phyloP scores from a whole-genome alignment of 2,329 filamentous ascomycete genomes.

The Pseudogymnoascus sp. region DNA sequence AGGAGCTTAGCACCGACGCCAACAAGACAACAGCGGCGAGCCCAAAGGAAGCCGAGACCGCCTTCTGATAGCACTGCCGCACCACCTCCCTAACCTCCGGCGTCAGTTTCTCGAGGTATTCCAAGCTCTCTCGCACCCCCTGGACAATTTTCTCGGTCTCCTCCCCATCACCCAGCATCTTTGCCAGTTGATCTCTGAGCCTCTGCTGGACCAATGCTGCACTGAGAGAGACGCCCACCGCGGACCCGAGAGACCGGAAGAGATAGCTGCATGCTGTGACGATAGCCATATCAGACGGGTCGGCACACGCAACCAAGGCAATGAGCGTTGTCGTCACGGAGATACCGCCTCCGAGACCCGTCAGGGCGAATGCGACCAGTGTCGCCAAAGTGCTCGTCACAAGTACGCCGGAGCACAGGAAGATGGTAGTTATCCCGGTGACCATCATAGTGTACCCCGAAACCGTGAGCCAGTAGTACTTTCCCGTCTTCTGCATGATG shows the following conservation, averaged over 20 bases:
- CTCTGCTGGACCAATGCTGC: conserved; percentile 66
- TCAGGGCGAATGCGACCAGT: conserved; percentile 49
- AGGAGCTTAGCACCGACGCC: conserved; percentile 36
- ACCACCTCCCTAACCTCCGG: conserved; percentile 55
- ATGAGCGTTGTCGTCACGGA: conserved; percentile 68
- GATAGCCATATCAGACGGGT: conserved; percentile 62
- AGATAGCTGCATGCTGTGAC: conserved; percentile 75
- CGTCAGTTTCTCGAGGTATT: conserved; percentile 60
- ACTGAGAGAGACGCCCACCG: conserved; percentile 57
- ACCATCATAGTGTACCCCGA: conserved; percentile 48
- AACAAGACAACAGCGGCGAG: conserved; percentile 35
- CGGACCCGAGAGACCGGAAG: conserved; percentile 70
- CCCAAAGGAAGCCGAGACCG: conserved; percentile 37
- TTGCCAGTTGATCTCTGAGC: conserved; percentile 51
- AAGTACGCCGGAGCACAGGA: conserved; percentile 51
- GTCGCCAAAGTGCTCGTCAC: conserved; percentile 45
- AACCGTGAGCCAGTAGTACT: conserved; percentile 65
- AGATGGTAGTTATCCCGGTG: conserved; percentile 48
- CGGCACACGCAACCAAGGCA: conserved; percentile 63
- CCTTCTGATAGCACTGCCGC: conserved; percentile 56
- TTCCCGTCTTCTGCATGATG: conserved; percentile 64
- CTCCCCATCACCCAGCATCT: conserved; percentile 48
- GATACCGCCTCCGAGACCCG: conserved; percentile 46
- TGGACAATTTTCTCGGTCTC: conserved; percentile 61
- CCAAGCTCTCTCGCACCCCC: conserved; percentile 62